phyloP scores from a whole-genome alignment of 495 filamentous ascomycete species.

The Venustampulla echinocandica region DNA sequence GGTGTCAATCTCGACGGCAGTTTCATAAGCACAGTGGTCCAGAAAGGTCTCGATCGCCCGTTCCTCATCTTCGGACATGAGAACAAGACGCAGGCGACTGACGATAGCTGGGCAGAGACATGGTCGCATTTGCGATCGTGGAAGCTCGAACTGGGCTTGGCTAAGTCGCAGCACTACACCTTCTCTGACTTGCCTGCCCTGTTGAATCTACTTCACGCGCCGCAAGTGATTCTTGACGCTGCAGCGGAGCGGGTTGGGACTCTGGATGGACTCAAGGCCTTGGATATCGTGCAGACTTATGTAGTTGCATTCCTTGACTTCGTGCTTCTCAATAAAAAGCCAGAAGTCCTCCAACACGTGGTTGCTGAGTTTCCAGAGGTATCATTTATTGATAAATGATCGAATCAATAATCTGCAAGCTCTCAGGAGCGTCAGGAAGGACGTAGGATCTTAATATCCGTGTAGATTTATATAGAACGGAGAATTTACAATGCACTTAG shows the following conservation, averaged over 20 bases:
- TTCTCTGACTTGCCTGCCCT: conserved; percentile 29
- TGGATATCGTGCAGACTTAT: conserved; percentile 16
- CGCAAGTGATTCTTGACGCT: neutral
- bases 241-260: conserved; percentile 14
- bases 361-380: conserved; percentile 4
- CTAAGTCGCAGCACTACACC: conserved; percentile 14
- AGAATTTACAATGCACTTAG: too few relatives aligned
- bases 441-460: too few relatives aligned
- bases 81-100: conserved; percentile 10
- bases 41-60: conserved; percentile 1
- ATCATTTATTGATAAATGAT: neutral
- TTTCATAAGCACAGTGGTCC: conserved; percentile 22
- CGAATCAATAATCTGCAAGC: too few relatives aligned
- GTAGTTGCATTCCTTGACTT: conserved; percentile 12
- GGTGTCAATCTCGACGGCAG: conserved; percentile 42
- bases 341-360: neutral
- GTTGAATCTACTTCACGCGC: conserved; percentile 11
- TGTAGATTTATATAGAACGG: too few relatives aligned
- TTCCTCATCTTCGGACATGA: conserved; percentile 12
- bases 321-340: neutral
- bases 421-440: too few relatives aligned
- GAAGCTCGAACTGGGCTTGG: conserved; percentile 22
- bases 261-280: conserved; percentile 13
- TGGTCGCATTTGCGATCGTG: conserved; percentile 18
- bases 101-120: conserved; percentile 12